phyloP scores from a whole-genome alignment of 108 stramenopile genomes.

The Parietichytrium sp. region DNA sequence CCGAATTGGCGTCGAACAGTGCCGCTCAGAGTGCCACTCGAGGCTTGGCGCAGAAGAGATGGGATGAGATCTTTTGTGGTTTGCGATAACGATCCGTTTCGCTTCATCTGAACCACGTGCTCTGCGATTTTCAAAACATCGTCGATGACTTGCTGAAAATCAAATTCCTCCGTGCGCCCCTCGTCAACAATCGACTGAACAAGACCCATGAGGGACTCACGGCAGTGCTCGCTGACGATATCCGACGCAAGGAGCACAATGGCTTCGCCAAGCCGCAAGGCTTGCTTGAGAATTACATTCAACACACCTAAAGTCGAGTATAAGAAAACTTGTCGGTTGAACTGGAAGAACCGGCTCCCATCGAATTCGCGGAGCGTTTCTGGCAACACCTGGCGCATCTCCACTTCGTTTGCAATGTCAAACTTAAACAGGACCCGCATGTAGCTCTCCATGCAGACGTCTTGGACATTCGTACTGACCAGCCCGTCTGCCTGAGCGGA shows the following conservation, averaged over 20 bases:
- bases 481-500: background rate
- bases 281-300: no score
- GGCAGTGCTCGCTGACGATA: no score
- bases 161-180: background rate
- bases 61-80: background rate
- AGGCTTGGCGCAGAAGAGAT: background rate
- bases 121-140: background rate
- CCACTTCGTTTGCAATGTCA: background rate
- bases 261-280: no score
- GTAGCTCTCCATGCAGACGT: background rate
- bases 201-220: background rate
- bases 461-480: background rate
- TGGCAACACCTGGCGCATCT: background rate
- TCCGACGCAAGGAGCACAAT: background rate
- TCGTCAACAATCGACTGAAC: background rate
- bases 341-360: background rate
- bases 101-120: background rate
- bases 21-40: background rate
- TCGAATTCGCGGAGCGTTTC: constrained; percentile 30
- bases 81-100: no score
- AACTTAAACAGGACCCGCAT: background rate
- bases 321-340: no score
- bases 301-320: no score
- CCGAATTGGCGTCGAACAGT: background rate
- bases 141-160: background rate